Evolutionary conservation across 2,329 filamentous ascomycete species (phyloP).

Genomic region (Verticillium nonalfalfae): DNA sequence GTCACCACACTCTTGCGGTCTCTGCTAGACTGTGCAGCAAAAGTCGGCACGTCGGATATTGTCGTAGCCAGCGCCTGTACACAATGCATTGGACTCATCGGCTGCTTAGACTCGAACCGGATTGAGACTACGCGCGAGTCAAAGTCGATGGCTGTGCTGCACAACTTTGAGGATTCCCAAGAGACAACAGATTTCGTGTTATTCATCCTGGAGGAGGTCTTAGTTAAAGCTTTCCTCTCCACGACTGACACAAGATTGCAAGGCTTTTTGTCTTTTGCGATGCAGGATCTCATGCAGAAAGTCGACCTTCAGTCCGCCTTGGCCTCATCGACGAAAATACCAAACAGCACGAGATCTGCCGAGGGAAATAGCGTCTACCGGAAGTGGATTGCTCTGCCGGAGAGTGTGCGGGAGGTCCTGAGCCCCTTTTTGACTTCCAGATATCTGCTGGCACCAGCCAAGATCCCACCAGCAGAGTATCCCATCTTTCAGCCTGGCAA

Average conservation of each 20-base stretch:
- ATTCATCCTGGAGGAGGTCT: conserved; percentile 76
- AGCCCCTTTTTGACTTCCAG: conserved; percentile 81
- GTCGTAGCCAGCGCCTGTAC: conserved; percentile 70
- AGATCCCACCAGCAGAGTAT: conserved; percentile 54
- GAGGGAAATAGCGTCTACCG: conserved; percentile 53
- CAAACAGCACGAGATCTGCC: background rate
- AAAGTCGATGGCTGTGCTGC: conserved; percentile 75
- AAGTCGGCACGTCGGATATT: conserved; percentile 62
- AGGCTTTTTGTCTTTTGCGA: conserved; percentile 86
- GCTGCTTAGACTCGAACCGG: conserved; percentile 85
- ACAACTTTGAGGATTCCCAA: conserved; percentile 72
- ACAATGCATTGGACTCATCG: conserved; percentile 79
- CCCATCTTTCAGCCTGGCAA: conserved; percentile 68
- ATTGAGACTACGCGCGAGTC: conserved; percentile 75
- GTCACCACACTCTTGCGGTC: conserved; percentile 67
- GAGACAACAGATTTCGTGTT: conserved; percentile 84
- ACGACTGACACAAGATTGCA: conserved; percentile 83
- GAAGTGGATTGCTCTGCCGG: conserved; percentile 74
- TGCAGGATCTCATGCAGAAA: conserved; percentile 82
- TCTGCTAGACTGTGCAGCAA: conserved; percentile 78
- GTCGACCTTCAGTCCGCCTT: conserved; percentile 63
- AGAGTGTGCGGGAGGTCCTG: conserved; percentile 72
- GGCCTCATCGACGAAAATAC: background rate
- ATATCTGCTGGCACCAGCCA: conserved; percentile 65
- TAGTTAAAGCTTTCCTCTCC: conserved; percentile 88